Percentiles rank a stretch among this genome's conserved stretches.
Evolutionary conservation across 78 protist species (phyloP).

Genomic region (Chrysochromulina tobinii): DNA sequence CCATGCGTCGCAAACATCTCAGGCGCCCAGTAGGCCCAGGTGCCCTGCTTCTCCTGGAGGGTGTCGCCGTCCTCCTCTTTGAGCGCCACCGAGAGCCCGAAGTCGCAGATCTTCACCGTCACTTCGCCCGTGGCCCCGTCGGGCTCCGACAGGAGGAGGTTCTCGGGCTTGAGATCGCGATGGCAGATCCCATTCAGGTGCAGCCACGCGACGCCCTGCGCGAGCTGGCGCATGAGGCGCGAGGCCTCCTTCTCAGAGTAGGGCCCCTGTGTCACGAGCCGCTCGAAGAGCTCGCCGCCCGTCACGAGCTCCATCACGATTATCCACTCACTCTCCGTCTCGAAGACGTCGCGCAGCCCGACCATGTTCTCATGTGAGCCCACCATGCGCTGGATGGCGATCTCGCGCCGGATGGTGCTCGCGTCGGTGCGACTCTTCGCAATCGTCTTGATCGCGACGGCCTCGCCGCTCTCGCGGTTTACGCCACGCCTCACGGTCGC

Average conservation of each 20-base stretch:
- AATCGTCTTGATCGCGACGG: neutral
- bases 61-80: neutral
- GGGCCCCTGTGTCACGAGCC: neutral
- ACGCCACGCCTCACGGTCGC: neutral
- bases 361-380: neutral
- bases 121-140: neutral
- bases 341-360: neutral
- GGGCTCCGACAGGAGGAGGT: neutral
- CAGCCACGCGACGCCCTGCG: no score
- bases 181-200: no score
- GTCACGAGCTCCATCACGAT: neutral
- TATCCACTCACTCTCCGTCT: neutral
- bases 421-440: neutral
- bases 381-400: neutral
- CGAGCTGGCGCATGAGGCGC: neutral
- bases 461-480: neutral
- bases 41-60: slow-evolving; percentile 1
- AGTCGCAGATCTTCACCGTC: neutral
- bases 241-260: slow-evolving; percentile 2
- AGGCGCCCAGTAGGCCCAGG: slow-evolving; percentile 51
- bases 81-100: neutral
- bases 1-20: neutral
- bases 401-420: neutral
- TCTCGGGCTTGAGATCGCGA: slow-evolving; percentile 18
- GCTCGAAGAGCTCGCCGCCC: slow-evolving; percentile 17